Percentiles rank a stretch among this genome's conserved stretches.
These are phyloP conservation scores for Eucalyptus polybractea DNA, from an alignment of 345 rosid genomes.

Conservation along the genomic window DNA sequence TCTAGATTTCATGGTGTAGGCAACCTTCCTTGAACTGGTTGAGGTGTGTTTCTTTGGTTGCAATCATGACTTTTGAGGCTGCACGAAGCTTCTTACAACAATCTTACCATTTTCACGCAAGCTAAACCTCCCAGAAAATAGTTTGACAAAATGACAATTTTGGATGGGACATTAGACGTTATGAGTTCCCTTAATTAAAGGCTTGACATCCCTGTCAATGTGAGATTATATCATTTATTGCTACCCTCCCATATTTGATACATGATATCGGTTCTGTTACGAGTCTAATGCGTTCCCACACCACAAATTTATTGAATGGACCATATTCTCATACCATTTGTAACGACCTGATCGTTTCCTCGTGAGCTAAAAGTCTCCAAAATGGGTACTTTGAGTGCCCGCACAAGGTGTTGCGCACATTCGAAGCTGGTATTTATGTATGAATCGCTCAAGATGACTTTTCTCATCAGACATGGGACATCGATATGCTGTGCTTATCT, in stretches of 20 bases:
- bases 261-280: accelerated
- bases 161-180: not conserved
- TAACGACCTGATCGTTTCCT: accelerated
- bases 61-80: not conserved
- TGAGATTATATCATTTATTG: not conserved
- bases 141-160: too few relatives aligned
- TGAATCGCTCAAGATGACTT: not conserved
- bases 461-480: accelerated
- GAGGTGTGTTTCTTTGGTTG: not conserved
- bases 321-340: accelerated
- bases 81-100: not conserved
- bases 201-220: not conserved
- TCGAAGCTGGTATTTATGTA: not conserved
- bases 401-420: not conserved
- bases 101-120: too few relatives aligned
- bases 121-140: too few relatives aligned
- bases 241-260: not conserved
- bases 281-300: not conserved
- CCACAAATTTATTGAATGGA: not conserved
- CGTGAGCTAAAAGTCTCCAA: not conserved
- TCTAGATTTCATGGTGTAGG: not conserved
- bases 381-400: not conserved
- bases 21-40: not conserved
- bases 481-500: accelerated
- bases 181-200: not conserved